phyloP scores from a whole-genome alignment of 768 basidiomycete genomes.

The Phanerodontia chrysosporium region DNA sequence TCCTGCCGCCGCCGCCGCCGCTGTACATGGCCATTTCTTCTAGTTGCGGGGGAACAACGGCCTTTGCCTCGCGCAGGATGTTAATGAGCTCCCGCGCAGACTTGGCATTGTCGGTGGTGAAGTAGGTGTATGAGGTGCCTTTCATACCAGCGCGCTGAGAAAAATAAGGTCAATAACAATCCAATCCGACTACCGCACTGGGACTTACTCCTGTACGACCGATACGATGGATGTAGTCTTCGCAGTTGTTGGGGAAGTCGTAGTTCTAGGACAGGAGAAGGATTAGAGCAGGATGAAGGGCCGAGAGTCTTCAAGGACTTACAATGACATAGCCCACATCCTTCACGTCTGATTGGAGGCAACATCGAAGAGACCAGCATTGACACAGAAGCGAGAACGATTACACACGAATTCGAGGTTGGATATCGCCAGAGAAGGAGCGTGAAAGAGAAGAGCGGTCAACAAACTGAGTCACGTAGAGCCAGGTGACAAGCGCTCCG shows the following conservation, averaged over 20 bases:
- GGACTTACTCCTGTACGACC: constrained; percentile 86
- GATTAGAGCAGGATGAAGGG: background rate
- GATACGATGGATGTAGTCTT: constrained; percentile 98
- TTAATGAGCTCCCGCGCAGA: constrained; percentile 86
- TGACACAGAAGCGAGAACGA: constrained; percentile 21
- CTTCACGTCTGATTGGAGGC: constrained; percentile 78
- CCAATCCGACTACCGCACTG: too few relatives aligned
- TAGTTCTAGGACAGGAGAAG: constrained; percentile 67
- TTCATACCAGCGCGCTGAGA: constrained; percentile 83
- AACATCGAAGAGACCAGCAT: constrained; percentile 9
- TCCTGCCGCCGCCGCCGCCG: constrained; percentile 73
- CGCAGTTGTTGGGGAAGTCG: constrained; percentile 97
- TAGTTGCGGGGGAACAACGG: constrained; percentile 79
- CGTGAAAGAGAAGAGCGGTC: constrained; percentile 34
- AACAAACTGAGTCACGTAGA: constrained; percentile 43
- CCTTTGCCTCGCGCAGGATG: constrained; percentile 86
- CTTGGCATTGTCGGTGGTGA: constrained; percentile 95
- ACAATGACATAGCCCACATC: constrained; percentile 97
- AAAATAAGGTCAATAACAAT: background rate
- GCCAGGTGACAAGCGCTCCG: constrained; percentile 48
- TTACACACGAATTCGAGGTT: constrained; percentile 14
- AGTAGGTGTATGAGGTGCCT: constrained; percentile 92
- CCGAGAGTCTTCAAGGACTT: constrained; percentile 31
- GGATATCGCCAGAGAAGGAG: constrained; percentile 15
- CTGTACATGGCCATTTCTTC: constrained; percentile 91